Evolutionary conservation across 2,329 filamentous ascomycete genomes (phyloP).

Genomic region (Magnaporthiopsis poae): DNA sequence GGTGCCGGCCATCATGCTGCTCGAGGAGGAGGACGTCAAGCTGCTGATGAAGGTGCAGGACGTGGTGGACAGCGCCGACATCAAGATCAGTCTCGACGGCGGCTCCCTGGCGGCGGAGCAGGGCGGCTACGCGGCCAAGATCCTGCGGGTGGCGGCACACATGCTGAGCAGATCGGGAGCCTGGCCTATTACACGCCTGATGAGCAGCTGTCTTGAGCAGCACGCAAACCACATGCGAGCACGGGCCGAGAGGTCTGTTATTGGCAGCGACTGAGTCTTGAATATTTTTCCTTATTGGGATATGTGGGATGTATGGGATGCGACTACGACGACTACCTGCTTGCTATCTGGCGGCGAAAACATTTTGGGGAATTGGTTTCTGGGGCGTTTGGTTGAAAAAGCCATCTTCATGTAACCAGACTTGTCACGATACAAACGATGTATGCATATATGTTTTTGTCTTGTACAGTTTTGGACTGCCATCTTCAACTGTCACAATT

Average conservation of each 20-base stretch:
- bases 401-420: background rate
- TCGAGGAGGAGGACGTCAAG: constrained; percentile 86
- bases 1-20: constrained; percentile 76
- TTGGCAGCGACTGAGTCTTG: constrained; percentile 25
- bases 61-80: constrained; percentile 65
- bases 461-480: background rate
- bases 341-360: background rate
- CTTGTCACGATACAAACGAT: background rate
- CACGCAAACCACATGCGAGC: constrained; percentile 43
- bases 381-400: background rate
- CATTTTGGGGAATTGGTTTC: background rate
- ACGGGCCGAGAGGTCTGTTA: constrained; percentile 43
- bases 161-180: constrained; percentile 82
- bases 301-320: background rate
- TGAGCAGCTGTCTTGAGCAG: constrained; percentile 45
- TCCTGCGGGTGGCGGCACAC: constrained; percentile 73
- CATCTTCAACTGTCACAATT: no score
- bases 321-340: no score
- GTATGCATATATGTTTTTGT: background rate
- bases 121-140: constrained; percentile 71
- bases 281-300: background rate
- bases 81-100: constrained; percentile 60
- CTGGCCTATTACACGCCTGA: constrained; percentile 63
- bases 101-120: constrained; percentile 41
- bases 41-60: constrained; percentile 73